These are phyloP conservation scores for Mortierella sp. DNA, from an alignment of 371 early-diverging fungal species.

Conservation along the genomic window DNA sequence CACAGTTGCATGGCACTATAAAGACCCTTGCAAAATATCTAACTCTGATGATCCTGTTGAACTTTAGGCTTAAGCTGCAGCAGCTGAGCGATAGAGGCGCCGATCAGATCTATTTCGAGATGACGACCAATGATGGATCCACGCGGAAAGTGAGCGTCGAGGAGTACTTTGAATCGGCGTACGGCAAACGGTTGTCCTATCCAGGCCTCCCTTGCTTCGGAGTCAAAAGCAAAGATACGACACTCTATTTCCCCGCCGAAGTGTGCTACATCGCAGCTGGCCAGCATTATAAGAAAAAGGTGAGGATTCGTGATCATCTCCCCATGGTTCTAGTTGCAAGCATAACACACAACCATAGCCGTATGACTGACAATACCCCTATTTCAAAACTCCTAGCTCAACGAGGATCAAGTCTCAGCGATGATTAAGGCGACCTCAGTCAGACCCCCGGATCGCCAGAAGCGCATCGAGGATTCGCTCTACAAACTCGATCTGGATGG, in stretches of 20 bases:
- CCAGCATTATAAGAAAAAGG: conserved; percentile 72
- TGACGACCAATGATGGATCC: conserved; percentile 19
- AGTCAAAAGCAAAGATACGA: conserved; percentile 52
- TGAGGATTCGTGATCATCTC: conserved; percentile 13
- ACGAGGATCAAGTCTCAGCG: conserved; percentile 74
- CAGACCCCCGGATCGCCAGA: conserved; percentile 59
- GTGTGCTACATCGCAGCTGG: conserved; percentile 75
- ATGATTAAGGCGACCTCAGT: conserved; percentile 78
- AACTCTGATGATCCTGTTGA: conserved; percentile 1
- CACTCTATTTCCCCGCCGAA: conserved; percentile 74
- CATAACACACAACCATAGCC: no score
- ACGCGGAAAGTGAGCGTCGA: conserved; percentile 60
- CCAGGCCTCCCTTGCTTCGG: conserved; percentile 81
- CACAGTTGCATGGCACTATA: neutral
- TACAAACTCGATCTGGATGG: conserved; percentile 35
- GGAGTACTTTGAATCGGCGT: conserved; percentile 69
- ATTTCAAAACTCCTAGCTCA: conserved; percentile 54
- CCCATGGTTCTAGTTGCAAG: no score
- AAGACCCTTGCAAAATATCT: no score
- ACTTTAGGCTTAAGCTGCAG: conserved; percentile 67
- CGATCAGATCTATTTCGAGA: conserved; percentile 65
- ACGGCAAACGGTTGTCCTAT: conserved; percentile 64
- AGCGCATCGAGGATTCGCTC: conserved; percentile 39
- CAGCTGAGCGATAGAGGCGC: conserved; percentile 65
- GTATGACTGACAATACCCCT: no score